These are phyloP conservation scores for Monascus purpureus DNA, from an alignment of 495 filamentous ascomycete genomes.

Conservation along the genomic window DNA sequence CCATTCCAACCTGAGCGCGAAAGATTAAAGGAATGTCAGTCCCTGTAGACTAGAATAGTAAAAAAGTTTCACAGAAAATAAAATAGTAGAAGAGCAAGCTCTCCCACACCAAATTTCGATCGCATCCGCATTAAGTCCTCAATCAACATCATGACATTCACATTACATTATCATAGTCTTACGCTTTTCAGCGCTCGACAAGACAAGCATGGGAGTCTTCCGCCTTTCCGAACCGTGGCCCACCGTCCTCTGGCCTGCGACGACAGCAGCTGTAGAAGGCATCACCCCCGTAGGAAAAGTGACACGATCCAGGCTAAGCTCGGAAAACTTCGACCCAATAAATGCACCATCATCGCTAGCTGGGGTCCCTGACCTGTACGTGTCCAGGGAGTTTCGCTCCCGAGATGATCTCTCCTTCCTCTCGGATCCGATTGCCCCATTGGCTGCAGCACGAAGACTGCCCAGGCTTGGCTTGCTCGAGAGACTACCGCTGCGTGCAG, in stretches of 20 bases:
- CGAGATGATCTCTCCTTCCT: slow-evolving; percentile 49
- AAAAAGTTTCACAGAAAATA: background rate
- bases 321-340: slow-evolving; percentile 40
- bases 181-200: slow-evolving; percentile 83
- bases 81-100: background rate
- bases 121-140: background rate
- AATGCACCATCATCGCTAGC: slow-evolving; percentile 49
- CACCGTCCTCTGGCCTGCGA: slow-evolving; percentile 31
- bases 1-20: background rate
- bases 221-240: slow-evolving; percentile 46
- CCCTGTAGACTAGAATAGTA: no score
- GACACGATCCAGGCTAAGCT: slow-evolving; percentile 27
- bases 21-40: no score
- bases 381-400: slow-evolving; percentile 42
- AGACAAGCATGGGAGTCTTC: slow-evolving; percentile 74
- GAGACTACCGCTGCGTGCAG: slow-evolving; percentile 66
- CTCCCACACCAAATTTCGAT: background rate
- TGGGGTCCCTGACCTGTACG: slow-evolving; percentile 29
- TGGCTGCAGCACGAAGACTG: slow-evolving; percentile 63
- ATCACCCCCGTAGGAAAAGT: slow-evolving; percentile 19
- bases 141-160: background rate
- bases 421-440: slow-evolving; percentile 78
- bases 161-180: slow-evolving; percentile 51
- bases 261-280: slow-evolving; percentile 32
- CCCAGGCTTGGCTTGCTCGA: slow-evolving; percentile 67